Percentiles rank a stretch among this genome's conserved stretches.
Conservation (phyloP, 441 rosid species). For the Bocquillonia castaneifolia region DNA sequence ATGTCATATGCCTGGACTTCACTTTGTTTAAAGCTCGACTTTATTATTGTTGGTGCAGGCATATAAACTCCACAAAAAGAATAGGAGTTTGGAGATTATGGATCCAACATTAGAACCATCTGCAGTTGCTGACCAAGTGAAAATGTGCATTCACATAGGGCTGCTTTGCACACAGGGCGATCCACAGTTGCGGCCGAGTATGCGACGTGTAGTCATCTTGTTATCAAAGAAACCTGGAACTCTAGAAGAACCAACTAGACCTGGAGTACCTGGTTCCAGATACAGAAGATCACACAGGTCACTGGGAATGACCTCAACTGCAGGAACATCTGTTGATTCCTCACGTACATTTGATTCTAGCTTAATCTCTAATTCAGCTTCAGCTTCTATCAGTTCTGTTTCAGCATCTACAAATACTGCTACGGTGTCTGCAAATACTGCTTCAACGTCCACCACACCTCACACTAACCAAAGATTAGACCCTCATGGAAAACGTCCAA, state of each 20-base stretch:
- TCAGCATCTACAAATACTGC: constrained; percentile 26
- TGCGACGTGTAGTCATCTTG: constrained; percentile 59
- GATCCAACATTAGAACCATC: constrained; percentile 51
- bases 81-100: constrained; percentile 58
- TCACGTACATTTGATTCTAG: constrained; percentile 38
- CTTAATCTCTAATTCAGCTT: constrained; percentile 28
- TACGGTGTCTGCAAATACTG: constrained; percentile 22
- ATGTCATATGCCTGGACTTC: neutral
- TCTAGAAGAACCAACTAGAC: constrained; percentile 61
- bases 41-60: constrained; percentile 43
- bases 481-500: constrained; percentile 56
- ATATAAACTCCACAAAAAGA: constrained; percentile 61
- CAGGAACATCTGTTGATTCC: constrained; percentile 31
- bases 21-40: neutral
- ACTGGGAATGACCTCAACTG: constrained; percentile 35
- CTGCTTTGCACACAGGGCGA: constrained; percentile 78
- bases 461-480: constrained; percentile 32
- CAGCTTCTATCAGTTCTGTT: constrained; percentile 23
- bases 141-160: constrained; percentile 64
- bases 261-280: constrained; percentile 65
- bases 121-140: constrained; percentile 47
- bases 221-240: constrained; percentile 58
- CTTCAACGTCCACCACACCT: constrained; percentile 36
- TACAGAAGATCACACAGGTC: constrained; percentile 49
- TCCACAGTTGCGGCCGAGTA: constrained; percentile 55